Evolutionary conservation across 2,329 filamentous ascomycete genomes (phyloP).

Genomic region (Colletotrichum filicis): DNA sequence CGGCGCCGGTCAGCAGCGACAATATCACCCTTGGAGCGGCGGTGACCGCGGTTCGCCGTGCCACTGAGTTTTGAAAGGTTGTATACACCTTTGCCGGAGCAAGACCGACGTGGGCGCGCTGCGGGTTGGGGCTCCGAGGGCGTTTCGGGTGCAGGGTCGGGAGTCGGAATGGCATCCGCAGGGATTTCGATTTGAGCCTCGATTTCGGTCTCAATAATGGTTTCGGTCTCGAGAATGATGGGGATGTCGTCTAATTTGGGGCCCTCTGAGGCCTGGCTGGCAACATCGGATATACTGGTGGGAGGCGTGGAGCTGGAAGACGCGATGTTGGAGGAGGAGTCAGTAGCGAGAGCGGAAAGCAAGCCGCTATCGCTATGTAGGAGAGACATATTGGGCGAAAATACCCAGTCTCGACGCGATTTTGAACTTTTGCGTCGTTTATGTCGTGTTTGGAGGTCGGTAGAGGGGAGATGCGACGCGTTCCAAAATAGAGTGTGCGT

Average conservation of each 20-base stretch:
- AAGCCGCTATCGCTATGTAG: conserved; percentile 43
- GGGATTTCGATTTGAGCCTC: conserved; percentile 31
- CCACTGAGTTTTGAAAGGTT: conserved; percentile 73
- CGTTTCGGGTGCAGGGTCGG: conserved; percentile 22
- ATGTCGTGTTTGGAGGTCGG: background rate
- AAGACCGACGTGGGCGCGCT: conserved; percentile 64
- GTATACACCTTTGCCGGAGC: conserved; percentile 70
- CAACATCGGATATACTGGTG: conserved; percentile 72
- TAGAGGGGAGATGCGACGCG: conserved; percentile 33
- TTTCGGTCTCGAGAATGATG: conserved; percentile 34
- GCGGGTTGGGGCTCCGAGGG: conserved; percentile 42
- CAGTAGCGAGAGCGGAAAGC: conserved; percentile 44
- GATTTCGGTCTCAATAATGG: conserved; percentile 20
- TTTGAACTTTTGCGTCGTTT: conserved; percentile 5
- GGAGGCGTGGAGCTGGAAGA: conserved; percentile 72
- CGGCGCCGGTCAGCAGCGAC: conserved; percentile 54
- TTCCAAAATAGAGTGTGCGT: conserved; percentile 28
- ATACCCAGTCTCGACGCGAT: conserved; percentile 34
- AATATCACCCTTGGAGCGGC: conserved; percentile 62
- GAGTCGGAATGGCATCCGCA: background rate
- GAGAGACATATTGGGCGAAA: conserved; percentile 42
- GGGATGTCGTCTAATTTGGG: conserved; percentile 47
- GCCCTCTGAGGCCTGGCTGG: conserved; percentile 63
- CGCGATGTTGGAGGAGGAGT: conserved; percentile 62
- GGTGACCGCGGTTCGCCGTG: conserved; percentile 69